Evolutionary conservation across 2,329 filamentous ascomycete species (phyloP).

Genomic region (Ophiocordyceps robertsii): DNA sequence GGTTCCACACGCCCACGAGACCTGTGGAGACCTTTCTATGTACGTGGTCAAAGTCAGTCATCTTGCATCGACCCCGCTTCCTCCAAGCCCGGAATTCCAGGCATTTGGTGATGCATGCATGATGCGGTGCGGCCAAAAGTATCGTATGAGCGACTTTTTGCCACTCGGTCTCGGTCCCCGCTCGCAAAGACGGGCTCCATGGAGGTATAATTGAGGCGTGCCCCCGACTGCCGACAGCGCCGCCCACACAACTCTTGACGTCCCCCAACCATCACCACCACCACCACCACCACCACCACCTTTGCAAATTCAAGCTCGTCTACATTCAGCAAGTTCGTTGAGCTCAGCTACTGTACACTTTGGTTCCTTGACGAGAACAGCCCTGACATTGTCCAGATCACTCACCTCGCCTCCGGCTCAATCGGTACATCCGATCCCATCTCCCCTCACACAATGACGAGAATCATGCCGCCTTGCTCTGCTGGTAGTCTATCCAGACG

Average conservation of each 20-base stretch:
- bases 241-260: too few species aligned
- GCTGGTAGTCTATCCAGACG: slow-evolving; percentile 20
- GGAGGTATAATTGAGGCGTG: too few species aligned
- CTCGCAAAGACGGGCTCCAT: too few species aligned
- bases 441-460: slow-evolving; percentile 6
- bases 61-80: slow-evolving; percentile 1
- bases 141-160: neutral
- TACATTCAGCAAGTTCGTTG: too few species aligned
- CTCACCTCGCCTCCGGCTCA: neutral
- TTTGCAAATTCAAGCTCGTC: too few species aligned
- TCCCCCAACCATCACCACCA: too few species aligned
- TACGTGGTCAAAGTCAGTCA: too few species aligned
- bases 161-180: neutral
- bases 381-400: slow-evolving; percentile 1
- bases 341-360: too few species aligned
- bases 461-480: slow-evolving; percentile 20
- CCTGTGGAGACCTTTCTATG: too few species aligned
- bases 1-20: too few species aligned
- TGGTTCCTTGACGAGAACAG: neutral
- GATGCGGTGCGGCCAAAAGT: neutral
- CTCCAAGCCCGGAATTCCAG: neutral
- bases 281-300: too few species aligned
- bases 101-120: neutral
- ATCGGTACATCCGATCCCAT: slow-evolving; percentile 13
- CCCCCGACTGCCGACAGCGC: too few species aligned